phyloP scores from a whole-genome alignment of 139 green algal species.

The Desmodesmus armatus region DNA sequence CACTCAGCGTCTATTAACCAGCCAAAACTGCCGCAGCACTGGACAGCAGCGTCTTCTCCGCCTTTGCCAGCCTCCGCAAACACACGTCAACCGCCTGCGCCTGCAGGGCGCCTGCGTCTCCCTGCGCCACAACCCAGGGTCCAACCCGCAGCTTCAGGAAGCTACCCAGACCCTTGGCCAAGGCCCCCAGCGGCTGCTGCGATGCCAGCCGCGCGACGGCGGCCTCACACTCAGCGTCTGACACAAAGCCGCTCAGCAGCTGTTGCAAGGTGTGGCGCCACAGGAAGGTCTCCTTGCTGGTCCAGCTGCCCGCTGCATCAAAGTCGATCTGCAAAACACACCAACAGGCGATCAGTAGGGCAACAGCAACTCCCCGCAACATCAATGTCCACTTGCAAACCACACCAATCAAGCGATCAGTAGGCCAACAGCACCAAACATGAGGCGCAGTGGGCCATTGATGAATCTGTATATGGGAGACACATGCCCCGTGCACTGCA shows the following conservation, averaged over 20 bases:
- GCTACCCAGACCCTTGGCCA: conserved; percentile 38
- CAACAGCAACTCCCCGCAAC: no score
- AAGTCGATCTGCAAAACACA: conserved; percentile 59
- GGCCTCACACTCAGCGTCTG: conserved; percentile 1
- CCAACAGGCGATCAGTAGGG: no score
- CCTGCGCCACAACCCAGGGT: conserved; percentile 68
- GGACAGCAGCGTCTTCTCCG: conserved; percentile 23
- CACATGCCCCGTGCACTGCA: no score
- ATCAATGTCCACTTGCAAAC: no score
- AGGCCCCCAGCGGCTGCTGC: conserved; percentile 31
- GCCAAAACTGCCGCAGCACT: conserved; percentile 36
- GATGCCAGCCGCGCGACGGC: conserved; percentile 20
- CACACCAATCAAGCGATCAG: no score
- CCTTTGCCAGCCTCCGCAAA: background rate
- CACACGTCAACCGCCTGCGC: background rate
- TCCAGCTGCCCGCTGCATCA: conserved; percentile 48
- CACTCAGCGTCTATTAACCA: conserved; percentile 19
- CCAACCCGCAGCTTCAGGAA: conserved; percentile 68
- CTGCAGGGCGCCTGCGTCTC: conserved; percentile 8
- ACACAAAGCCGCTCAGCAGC: conserved; percentile 57
- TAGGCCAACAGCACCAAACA: no score
- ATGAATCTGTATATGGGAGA: no score
- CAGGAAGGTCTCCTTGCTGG: conserved; percentile 53
- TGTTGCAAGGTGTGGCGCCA: conserved; percentile 76
- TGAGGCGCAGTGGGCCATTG: no score